Evolutionary conservation across 352 stramenopile genomes (phyloP).

Genomic region (Elongisporangium anandrum): DNA sequence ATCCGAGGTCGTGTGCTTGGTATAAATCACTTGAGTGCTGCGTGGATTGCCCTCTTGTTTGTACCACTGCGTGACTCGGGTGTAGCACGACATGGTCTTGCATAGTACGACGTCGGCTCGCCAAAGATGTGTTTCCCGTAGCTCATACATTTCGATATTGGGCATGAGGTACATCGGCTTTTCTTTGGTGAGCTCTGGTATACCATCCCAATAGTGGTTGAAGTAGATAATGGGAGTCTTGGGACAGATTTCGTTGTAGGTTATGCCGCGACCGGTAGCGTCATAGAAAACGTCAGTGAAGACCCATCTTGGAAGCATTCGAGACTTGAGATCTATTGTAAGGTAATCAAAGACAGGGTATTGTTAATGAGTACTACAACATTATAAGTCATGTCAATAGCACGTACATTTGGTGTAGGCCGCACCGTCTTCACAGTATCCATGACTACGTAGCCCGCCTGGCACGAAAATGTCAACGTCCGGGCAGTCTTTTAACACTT

Average conservation of each 20-base stretch:
- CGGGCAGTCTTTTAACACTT: constrained; percentile 30
- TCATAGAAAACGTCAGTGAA: not conserved
- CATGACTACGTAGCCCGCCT: constrained; percentile 22
- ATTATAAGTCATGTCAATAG: too few species aligned
- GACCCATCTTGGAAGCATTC: not conserved
- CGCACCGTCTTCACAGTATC: constrained; percentile 48
- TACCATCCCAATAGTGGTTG: constrained; percentile 49
- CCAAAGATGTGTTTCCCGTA: constrained; percentile 35
- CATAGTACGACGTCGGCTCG: constrained; percentile 45
- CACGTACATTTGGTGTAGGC: constrained; percentile 43
- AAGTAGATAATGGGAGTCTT: constrained; percentile 49
- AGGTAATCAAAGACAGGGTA: too few species aligned
- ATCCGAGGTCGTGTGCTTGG: constrained; percentile 34
- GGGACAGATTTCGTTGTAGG: constrained; percentile 54
- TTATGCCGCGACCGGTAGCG: constrained; percentile 12
- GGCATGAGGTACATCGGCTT: constrained; percentile 49
- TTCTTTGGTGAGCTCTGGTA: not conserved
- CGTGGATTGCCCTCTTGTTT: constrained; percentile 45
- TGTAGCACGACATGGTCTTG: constrained; percentile 46
- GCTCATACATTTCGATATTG: constrained; percentile 56
- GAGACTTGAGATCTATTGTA: not conserved
- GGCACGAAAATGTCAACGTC: constrained; percentile 64
- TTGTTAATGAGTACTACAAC: too few species aligned
- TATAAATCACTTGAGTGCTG: constrained; percentile 32
- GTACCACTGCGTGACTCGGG: constrained; percentile 38